Evolutionary conservation across 2,329 filamentous ascomycete species (phyloP).

Genomic region (Cladophialophora immunda): DNA sequence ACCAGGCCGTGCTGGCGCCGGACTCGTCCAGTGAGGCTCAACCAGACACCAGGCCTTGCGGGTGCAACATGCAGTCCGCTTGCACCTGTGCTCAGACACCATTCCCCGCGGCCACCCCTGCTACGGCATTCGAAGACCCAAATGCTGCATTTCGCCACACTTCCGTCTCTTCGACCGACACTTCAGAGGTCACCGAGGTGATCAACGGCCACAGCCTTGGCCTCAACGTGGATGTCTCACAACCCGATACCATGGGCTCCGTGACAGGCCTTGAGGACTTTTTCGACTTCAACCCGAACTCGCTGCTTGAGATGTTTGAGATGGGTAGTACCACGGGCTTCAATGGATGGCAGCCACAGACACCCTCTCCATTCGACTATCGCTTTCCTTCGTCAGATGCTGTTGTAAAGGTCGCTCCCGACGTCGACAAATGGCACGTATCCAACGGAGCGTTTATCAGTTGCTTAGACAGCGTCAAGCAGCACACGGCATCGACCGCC

Average conservation of each 20-base stretch:
- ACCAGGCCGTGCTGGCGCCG: constrained; percentile 27
- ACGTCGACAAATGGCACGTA: constrained; percentile 39
- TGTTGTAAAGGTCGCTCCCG: constrained; percentile 29
- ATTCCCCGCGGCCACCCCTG: not conserved
- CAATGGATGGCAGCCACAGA: constrained; percentile 23
- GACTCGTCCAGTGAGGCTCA: constrained; percentile 13
- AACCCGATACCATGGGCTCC: constrained; percentile 4
- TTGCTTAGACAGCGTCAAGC: constrained; percentile 29
- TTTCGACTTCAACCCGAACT: constrained; percentile 31
- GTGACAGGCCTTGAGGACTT: constrained; percentile 29
- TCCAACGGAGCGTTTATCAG: constrained; percentile 38
- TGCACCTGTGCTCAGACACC: constrained; percentile 11
- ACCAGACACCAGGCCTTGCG: constrained; percentile 15
- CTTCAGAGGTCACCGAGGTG: constrained; percentile 25
- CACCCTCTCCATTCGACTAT: constrained; percentile 35
- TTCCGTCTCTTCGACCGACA: constrained; percentile 32
- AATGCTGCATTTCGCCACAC: constrained; percentile 17
- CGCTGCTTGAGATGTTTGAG: constrained; percentile 34
- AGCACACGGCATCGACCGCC: constrained; percentile 17
- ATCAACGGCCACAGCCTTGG: constrained; percentile 7
- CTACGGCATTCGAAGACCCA: constrained; percentile 14
- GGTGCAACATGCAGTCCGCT: constrained; percentile 14
- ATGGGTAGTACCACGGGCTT: constrained; percentile 18
- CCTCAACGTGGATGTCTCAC: constrained; percentile 11
- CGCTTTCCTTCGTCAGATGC: constrained; percentile 26